Conservation (phyloP, 83 land plant genomes). For the Picea mariana region DNA sequence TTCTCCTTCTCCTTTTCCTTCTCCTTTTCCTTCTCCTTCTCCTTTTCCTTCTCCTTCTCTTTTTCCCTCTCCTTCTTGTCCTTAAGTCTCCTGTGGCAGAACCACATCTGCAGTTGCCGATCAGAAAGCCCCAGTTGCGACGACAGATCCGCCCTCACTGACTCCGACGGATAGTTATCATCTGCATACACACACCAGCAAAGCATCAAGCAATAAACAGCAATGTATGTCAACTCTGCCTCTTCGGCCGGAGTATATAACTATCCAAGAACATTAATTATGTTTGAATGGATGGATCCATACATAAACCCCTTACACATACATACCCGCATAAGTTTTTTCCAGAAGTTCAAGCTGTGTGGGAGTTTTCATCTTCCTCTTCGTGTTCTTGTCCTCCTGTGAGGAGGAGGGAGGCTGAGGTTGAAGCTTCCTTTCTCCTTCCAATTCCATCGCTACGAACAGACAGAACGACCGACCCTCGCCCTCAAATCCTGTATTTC, state of each 20-base stretch:
- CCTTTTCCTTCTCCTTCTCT: not conserved
- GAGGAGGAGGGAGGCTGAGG: no score
- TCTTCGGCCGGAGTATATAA: not conserved
- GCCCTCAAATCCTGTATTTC: not conserved
- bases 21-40: not conserved
- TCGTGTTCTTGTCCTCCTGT: constrained; percentile 39
- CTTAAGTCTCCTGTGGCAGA: constrained; percentile 93
- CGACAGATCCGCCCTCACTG: constrained; percentile 73
- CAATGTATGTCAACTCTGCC: not conserved
- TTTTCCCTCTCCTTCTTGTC: constrained; percentile 68
- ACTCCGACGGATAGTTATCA: constrained; percentile 84
- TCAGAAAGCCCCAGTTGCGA: constrained; percentile 68
- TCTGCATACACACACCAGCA: constrained; percentile 47
- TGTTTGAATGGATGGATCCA: no score
- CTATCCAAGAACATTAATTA: not conserved
- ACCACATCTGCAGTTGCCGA: constrained; percentile 99
- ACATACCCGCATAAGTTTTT: constrained; percentile 71
- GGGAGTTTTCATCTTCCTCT: constrained; percentile 91
- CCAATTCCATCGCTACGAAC: not conserved
- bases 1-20: not conserved
- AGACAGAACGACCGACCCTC: not conserved
- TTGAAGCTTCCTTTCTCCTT: not conserved
- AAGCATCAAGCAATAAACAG: constrained; percentile 17
- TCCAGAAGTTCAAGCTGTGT: constrained; percentile 79
- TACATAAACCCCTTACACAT: constrained; percentile 12